Evolutionary conservation across 805 yeast species (phyloP), one percentile per base, ranked within the genome.

Genomic region (Cyberlindnera subsufficiens): DNA sequence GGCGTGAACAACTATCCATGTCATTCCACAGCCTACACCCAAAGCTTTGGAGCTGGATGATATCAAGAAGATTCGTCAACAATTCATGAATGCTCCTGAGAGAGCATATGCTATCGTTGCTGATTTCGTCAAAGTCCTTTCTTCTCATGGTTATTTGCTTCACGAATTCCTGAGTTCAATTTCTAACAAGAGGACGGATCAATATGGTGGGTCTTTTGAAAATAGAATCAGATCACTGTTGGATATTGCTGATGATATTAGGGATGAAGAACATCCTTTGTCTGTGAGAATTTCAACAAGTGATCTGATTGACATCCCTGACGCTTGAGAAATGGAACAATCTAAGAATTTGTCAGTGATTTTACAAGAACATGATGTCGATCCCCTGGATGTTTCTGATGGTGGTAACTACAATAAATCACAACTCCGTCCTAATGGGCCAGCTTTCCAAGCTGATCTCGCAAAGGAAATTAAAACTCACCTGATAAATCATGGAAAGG

Each of bases 121-220:
- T 29, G 50, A 44, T 35, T 45, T 42, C 25, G 43, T 46, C 10
- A 50, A 48, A 43, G 34, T 47, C 32, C 51, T 81, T 54, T 72
- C 67, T 27, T 64, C 63, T 18, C 80, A 80, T 56, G 86, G 87
- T 3, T 79, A 75, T 52, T 58, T 80, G 39, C 46, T 74, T 30
- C 65, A 68, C 52, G 67, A 70, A 51, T 79, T 82, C 50, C 51
- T 75, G 41, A 68, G 75, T 30, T 59, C 63, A 1, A 50, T 55
- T 35, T 58, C 52, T 11, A 73, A 82, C 58, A 58, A 64, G 45
- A 69, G 87, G 53, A 71, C 74, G 1, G 87, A 81, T 55, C 67
- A 71, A 49, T 81, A 78, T 50, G 86, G 86, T 35, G 85, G 85
- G 7, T 61, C 72, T 2, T 63, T 77, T 40, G 83, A 77, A 51